Percentiles rank a stretch among this genome's conserved stretches.
Conservation (phyloP, 2,329 filamentous ascomycete genomes). For the Alternaria sp. region DNA sequence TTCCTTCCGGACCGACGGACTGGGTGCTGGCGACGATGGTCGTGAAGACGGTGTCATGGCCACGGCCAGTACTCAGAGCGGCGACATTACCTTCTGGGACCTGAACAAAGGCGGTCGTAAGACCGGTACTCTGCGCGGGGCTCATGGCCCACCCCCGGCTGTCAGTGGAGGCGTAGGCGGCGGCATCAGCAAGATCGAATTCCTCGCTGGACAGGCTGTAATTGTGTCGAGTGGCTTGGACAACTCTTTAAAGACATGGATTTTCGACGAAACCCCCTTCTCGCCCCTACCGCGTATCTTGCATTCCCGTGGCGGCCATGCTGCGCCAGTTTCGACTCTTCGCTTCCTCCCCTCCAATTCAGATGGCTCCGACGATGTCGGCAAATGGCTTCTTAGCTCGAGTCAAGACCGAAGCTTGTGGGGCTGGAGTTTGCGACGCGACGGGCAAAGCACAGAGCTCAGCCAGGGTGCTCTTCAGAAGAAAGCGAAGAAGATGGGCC, state of each 20-base stretch:
- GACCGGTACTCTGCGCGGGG: conserved; percentile 83
- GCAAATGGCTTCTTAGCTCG: conserved; percentile 93
- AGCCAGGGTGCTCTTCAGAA: conserved; percentile 89
- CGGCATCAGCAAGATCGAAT: conserved; percentile 87
- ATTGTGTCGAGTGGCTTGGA: conserved; percentile 89
- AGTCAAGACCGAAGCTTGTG: conserved; percentile 90
- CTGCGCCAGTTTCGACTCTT: conserved; percentile 80
- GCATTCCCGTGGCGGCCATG: conserved; percentile 86
- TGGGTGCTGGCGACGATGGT: conserved; percentile 87
- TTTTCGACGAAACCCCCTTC: conserved; percentile 91
- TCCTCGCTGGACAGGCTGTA: conserved; percentile 86
- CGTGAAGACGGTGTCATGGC: conserved; percentile 89
- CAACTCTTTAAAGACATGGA: conserved; percentile 95
- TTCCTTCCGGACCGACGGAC: conserved; percentile 86
- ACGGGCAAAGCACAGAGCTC: conserved; percentile 91
- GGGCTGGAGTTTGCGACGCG: conserved; percentile 93
- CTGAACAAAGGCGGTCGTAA: conserved; percentile 87
- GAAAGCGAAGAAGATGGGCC: conserved; percentile 86
- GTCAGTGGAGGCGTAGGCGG: conserved; percentile 64
- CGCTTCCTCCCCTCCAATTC: conserved; percentile 87
- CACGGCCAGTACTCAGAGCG: conserved; percentile 77
- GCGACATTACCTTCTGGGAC: conserved; percentile 96
- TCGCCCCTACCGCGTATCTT: conserved; percentile 84
- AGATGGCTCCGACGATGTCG: conserved; percentile 84
- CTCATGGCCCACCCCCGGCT: conserved; percentile 77